These are phyloP conservation scores for Pleurotus giganteus DNA, from an alignment of 768 basidiomycete species.

Conservation along the genomic window DNA sequence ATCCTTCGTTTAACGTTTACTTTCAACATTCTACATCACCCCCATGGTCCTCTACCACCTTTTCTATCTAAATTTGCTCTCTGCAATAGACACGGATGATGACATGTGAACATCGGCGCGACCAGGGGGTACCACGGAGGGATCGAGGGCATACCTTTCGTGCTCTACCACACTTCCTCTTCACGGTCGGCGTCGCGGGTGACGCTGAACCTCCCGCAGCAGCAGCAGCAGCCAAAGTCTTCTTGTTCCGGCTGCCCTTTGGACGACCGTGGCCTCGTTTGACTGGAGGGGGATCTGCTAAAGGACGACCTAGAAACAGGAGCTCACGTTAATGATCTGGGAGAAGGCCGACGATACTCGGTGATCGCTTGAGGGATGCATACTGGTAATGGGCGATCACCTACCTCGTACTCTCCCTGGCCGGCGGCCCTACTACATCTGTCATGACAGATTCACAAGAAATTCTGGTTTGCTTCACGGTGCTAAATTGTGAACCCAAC, in stretches of 20 bases:
- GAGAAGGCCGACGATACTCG: not conserved
- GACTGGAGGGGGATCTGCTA: conserved; percentile 35
- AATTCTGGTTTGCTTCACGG: too few relatives aligned
- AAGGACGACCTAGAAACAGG: conserved; percentile 34
- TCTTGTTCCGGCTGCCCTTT: conserved; percentile 82
- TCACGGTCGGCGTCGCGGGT: conserved; percentile 32
- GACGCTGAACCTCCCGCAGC: conserved; percentile 29
- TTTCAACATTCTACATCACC: too few relatives aligned
- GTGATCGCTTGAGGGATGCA: conserved; percentile 12
- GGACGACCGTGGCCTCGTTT: conserved; percentile 89
- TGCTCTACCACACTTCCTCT: conserved; percentile 64
- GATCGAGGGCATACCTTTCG: conserved; percentile 49
- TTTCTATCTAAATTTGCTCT: too few relatives aligned
- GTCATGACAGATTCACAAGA: too few relatives aligned
- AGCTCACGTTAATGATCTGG: conserved; percentile 14
- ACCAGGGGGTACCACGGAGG: conserved; percentile 18
- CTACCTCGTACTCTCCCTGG: too few relatives aligned
- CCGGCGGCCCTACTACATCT: too few relatives aligned
- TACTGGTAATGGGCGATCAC: conserved; percentile 6
- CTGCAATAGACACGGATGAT: conserved; percentile 16
- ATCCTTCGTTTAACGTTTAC: too few relatives aligned
- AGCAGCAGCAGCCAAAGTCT: conserved; percentile 24
- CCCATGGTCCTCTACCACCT: too few relatives aligned
- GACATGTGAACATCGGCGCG: conserved; percentile 13
- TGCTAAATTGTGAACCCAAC: too few relatives aligned